A percentile compares a stretch with the other conserved stretches of the same genome.
Conservation (phyloP, 2,329 filamentous ascomycete genomes). For the Alternaria consortialis region DNA sequence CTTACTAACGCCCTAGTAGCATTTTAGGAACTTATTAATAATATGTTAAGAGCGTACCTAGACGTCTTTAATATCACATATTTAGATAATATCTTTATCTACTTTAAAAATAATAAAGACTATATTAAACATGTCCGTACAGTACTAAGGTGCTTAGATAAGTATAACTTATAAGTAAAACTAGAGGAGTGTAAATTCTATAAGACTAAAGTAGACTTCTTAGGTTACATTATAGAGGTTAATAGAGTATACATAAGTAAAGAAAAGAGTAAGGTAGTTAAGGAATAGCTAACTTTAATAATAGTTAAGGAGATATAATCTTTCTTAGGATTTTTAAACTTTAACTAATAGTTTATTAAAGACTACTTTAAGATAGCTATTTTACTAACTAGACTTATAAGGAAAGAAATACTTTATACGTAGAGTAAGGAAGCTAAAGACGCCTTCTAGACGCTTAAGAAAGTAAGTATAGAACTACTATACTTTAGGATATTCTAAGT, state of each 20-base stretch:
- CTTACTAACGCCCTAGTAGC: too few relatives aligned
- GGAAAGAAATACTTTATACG: background rate
- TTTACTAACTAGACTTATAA: slow-evolving; percentile 12
- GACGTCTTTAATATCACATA: too few relatives aligned
- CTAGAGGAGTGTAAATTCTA: slow-evolving; percentile 1
- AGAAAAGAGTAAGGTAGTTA: slow-evolving; percentile 21
- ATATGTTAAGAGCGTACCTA: too few relatives aligned
- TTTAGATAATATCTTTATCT: too few relatives aligned
- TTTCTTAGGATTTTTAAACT: slow-evolving; percentile 48
- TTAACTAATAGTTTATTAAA: slow-evolving; percentile 43
- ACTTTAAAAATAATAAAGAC: background rate
- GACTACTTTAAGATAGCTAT: slow-evolving; percentile 6
- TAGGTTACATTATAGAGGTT: slow-evolving; percentile 3
- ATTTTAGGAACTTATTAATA: too few relatives aligned
- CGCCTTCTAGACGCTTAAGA: slow-evolving; percentile 20
- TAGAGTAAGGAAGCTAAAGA: background rate
- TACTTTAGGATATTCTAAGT: slow-evolving; percentile 24
- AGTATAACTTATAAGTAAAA: background rate
- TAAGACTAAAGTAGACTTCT: slow-evolving; percentile 13
- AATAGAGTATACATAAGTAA: slow-evolving; percentile 9
- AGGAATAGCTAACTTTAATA: slow-evolving; percentile 28
- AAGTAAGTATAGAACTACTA: slow-evolving; percentile 23
- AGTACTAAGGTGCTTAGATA: background rate
- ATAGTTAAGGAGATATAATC: slow-evolving; percentile 28
- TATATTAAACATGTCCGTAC: background rate